phyloP scores from a whole-genome alignment of 495 filamentous ascomycete genomes.

The Jackrogersella multiformis region DNA sequence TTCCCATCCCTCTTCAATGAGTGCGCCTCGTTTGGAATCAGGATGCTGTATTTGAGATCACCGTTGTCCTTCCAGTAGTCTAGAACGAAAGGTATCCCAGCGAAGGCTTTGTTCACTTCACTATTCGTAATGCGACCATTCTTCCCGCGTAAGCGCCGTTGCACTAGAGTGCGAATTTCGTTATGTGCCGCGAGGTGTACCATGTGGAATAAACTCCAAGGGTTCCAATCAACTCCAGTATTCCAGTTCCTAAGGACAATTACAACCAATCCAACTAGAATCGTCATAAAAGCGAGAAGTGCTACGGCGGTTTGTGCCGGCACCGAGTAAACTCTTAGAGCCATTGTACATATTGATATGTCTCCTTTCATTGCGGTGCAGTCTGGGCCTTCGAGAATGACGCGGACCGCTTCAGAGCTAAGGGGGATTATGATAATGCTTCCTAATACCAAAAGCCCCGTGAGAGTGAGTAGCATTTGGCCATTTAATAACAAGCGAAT shows the following conservation, averaged over 20 bases:
- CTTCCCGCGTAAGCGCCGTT: slow-evolving; percentile 24
- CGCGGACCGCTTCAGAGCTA: slow-evolving; percentile 36
- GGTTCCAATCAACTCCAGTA: slow-evolving; percentile 45
- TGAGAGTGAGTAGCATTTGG: slow-evolving; percentile 35
- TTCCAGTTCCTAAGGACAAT: slow-evolving; percentile 42
- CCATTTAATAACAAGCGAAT: slow-evolving; percentile 30
- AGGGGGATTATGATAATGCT: slow-evolving; percentile 39
- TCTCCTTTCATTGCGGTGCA: slow-evolving; percentile 16
- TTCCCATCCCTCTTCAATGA: slow-evolving; percentile 25
- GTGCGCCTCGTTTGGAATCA: slow-evolving; percentile 26
- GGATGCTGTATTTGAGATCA: slow-evolving; percentile 22
- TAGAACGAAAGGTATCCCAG: slow-evolving; percentile 17
- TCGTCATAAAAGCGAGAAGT: slow-evolving; percentile 34
- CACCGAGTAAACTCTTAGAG: slow-evolving; percentile 26
- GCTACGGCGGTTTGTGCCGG: slow-evolving; percentile 33
- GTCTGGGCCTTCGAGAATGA: slow-evolving; percentile 36
- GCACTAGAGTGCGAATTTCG: slow-evolving; percentile 36
- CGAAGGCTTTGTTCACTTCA: slow-evolving; percentile 16
- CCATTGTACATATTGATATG: slow-evolving; percentile 26
- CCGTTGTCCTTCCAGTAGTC: slow-evolving; percentile 35
- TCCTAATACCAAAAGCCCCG: slow-evolving; percentile 37
- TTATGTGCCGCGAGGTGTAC: slow-evolving; percentile 37
- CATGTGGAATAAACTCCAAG: slow-evolving; percentile 45
- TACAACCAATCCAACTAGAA: slow-evolving; percentile 24
- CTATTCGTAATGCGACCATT: slow-evolving; percentile 28